A percentile compares a stretch with the other conserved stretches of the same genome.
These are phyloP conservation scores for Xylariaceae sp. DNA, from an alignment of 2,329 filamentous ascomycete genomes.

Conservation along the genomic window DNA sequence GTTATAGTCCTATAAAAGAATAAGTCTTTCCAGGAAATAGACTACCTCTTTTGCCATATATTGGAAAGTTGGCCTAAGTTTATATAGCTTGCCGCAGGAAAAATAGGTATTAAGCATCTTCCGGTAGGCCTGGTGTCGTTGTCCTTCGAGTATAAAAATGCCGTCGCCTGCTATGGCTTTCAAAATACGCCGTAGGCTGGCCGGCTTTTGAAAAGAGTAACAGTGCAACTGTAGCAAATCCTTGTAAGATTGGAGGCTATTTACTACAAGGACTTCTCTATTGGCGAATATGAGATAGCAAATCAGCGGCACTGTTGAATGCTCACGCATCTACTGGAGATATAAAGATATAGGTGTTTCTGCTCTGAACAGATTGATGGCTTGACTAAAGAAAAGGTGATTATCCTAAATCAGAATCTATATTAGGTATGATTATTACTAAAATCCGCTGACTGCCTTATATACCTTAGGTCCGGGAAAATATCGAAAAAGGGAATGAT, in stretches of 20 bases:
- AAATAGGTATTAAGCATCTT: conserved; percentile 14
- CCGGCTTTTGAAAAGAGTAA: conserved; percentile 9
- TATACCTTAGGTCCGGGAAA: background rate
- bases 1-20: no score
- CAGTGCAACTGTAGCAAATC: conserved; percentile 13
- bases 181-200: conserved; percentile 7
- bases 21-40: background rate
- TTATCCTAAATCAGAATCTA: background rate
- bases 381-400: background rate
- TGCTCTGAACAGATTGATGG: background rate
- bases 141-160: conserved; percentile 11
- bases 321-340: conserved; percentile 10
- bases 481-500: background rate
- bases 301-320: conserved; percentile 14
- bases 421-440: background rate
- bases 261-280: conserved; percentile 12
- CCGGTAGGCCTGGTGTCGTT: conserved; percentile 3
- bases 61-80: background rate
- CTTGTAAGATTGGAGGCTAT: conserved; percentile 10
- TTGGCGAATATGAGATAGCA: conserved; percentile 14
- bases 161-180: conserved; percentile 12
- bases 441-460: background rate
- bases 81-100: conserved; percentile 9
- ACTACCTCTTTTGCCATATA: background rate
- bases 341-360: background rate